Conservation (phyloP, 768 basidiomycete genomes). For the Nidularia sp. region DNA sequence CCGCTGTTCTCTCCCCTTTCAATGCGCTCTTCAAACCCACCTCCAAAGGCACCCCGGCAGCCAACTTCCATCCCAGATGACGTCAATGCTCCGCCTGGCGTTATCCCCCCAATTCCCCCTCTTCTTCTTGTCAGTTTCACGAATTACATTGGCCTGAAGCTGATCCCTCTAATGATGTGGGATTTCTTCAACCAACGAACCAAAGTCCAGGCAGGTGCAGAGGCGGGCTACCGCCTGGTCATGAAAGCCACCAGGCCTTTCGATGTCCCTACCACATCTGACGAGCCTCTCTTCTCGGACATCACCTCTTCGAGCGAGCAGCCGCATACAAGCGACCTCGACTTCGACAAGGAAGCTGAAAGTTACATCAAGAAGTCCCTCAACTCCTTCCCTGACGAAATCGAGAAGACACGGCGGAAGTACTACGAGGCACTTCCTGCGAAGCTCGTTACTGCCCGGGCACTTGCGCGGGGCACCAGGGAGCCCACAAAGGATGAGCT, state of each 20-base stretch:
- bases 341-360: slow-evolving; percentile 70
- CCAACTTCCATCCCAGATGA: slow-evolving; percentile 12
- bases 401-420: slow-evolving; percentile 63
- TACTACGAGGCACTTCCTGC: slow-evolving; percentile 73
- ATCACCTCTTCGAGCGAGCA: slow-evolving; percentile 12
- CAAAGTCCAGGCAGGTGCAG: slow-evolving; percentile 75
- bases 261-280: slow-evolving; percentile 25
- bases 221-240: slow-evolving; percentile 77
- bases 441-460: slow-evolving; percentile 69
- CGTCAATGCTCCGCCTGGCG: slow-evolving; percentile 44
- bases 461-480: slow-evolving; percentile 66
- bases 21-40: slow-evolving; percentile 7
- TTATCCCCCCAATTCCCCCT: slow-evolving; percentile 73
- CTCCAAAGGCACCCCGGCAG: slow-evolving; percentile 6
- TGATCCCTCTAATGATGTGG: slow-evolving; percentile 87
- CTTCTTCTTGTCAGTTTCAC: slow-evolving; percentile 72
- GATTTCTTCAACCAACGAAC: slow-evolving; percentile 88
- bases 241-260: slow-evolving; percentile 60
- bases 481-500: slow-evolving; percentile 86
- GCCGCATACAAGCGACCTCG: slow-evolving; percentile 54
- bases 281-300: slow-evolving; percentile 15
- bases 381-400: slow-evolving; percentile 45
- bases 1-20: slow-evolving; percentile 29
- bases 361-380: slow-evolving; percentile 64
- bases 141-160: slow-evolving; percentile 75